These are phyloP conservation scores for Taphrina communis DNA, from an alignment of 1,139 yeast species.

Conservation along the genomic window DNA sequence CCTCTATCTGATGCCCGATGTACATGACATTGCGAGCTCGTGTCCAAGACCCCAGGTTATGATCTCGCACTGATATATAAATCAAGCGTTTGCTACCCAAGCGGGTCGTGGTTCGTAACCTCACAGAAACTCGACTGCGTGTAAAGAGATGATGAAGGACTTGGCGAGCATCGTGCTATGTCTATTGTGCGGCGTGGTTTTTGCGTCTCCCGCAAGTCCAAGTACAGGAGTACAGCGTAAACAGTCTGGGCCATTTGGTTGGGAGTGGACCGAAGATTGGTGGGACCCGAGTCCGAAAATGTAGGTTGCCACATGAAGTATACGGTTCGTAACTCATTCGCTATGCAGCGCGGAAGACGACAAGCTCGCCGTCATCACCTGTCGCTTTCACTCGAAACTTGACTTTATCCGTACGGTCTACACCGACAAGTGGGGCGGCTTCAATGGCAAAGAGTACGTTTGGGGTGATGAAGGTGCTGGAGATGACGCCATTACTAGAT, in stretches of 20 bases:
- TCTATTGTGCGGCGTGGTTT: not conserved
- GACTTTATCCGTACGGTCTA: not conserved
- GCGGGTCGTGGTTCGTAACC: no score
- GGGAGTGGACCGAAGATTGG: not conserved
- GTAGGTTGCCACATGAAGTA: not conserved
- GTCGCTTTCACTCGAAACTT: not conserved
- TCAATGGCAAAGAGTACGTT: not conserved
- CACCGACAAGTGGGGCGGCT: not conserved
- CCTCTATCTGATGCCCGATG: no score
- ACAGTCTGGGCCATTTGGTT: conserved; percentile 1
- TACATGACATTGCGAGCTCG: no score
- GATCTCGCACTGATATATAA: no score
- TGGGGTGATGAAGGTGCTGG: conserved; percentile 6
- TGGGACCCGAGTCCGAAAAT: conserved; percentile 1
- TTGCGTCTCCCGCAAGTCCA: not conserved
- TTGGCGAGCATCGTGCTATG: not conserved
- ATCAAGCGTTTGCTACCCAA: no score
- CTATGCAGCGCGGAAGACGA: not conserved
- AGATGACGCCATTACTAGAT: not conserved
- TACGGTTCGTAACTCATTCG: not conserved
- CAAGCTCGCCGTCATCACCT: not conserved
- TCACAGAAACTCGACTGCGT: no score
- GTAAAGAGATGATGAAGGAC: no score
- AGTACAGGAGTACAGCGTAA: not conserved
- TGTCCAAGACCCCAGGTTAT: no score